phyloP scores from a whole-genome alignment of 2,329 filamentous ascomycete species.

The Grosmannia huntii region DNA sequence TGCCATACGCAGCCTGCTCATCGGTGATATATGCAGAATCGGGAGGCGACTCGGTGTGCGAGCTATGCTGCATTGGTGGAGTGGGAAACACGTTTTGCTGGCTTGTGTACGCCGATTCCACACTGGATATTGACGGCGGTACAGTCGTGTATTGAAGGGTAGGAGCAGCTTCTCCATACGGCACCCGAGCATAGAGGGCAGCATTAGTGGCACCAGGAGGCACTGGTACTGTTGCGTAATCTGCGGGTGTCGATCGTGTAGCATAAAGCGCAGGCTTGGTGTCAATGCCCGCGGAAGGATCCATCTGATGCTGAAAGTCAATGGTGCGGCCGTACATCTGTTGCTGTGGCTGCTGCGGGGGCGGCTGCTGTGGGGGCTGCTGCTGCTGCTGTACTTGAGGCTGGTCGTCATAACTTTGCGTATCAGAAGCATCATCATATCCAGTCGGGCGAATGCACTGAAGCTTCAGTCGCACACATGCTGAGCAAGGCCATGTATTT shows the following conservation, averaged over 20 bases:
- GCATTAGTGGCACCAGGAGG: slow-evolving; percentile 19
- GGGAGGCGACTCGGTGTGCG: slow-evolving; percentile 28
- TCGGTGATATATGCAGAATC: slow-evolving; percentile 34
- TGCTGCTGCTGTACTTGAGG: slow-evolving; percentile 25
- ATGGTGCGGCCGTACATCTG: slow-evolving; percentile 25
- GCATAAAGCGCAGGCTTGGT: slow-evolving; percentile 35
- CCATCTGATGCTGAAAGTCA: slow-evolving; percentile 8
- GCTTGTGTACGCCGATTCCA: slow-evolving; percentile 37
- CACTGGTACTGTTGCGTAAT: slow-evolving; percentile 25
- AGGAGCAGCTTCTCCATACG: slow-evolving; percentile 35
- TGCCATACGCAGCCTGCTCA: slow-evolving; percentile 47
- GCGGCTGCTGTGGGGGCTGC: slow-evolving; percentile 12
- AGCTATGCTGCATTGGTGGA: slow-evolving; percentile 31
- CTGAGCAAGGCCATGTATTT: slow-evolving; percentile 94
- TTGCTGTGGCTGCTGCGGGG: slow-evolving; percentile 25
- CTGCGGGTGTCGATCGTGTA: slow-evolving; percentile 22
- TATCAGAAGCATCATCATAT: slow-evolving; percentile 48
- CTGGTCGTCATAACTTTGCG: slow-evolving; percentile 38
- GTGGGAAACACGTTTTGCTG: slow-evolving; percentile 39
- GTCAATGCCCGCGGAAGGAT: neutral
- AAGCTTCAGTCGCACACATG: slow-evolving; percentile 82
- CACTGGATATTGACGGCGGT: slow-evolving; percentile 31
- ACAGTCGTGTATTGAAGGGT: slow-evolving; percentile 42
- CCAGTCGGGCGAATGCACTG: slow-evolving; percentile 85
- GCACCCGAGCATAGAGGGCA: slow-evolving; percentile 32